Evolutionary conservation across 768 basidiomycete species (phyloP), one percentile per base, ranked within the genome.

Genomic region (Phaffia tasmanica): DNA sequence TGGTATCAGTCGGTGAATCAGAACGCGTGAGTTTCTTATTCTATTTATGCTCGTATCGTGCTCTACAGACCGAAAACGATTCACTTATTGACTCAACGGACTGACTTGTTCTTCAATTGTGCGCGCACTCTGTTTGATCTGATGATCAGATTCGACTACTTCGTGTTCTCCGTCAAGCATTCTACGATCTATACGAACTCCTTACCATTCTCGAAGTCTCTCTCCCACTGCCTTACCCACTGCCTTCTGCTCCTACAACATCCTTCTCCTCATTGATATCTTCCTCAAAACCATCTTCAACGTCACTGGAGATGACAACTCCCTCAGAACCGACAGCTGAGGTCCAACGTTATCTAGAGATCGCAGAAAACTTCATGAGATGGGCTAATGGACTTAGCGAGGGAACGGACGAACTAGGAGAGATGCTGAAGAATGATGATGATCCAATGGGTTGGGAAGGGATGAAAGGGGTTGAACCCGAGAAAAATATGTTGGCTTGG

Each of bases 161-260:
- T 46, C 78, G 80, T 58, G 80, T 85, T 62, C 79, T 91, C 27
- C 83, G 84, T 8, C 77, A 78, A 11, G 80, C 82, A 42, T 83
- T 91, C 69, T 76, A 84, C 15, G 86, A 90, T 64, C 85, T 92
- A 46, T 87, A 90, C 74, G 87, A 85, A 83, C 77, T 93, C 19
- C 83, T 89, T 71, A 81, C 83, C 30, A 89, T 94, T 73, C 83
- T 97, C 6, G 91, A 88, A 29, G 82, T 90, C 47, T 65, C 80
- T 2, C 80, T 85, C 42, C 86, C 86, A 21, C 77, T 81, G 4
- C 71, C 82, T 0, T 64, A 73, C 75, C 74, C 70, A 72, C 61
- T 74, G 2, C 67, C 71, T 19, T 70, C 72, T 8, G 70, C 73
- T 50, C 71, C 73, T 42, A 42, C 35, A 42, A 8, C 63, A 69